These are phyloP conservation scores for Hypoxylon sp. DNA, from an alignment of 2,329 filamentous ascomycete genomes.

Conservation along the genomic window DNA sequence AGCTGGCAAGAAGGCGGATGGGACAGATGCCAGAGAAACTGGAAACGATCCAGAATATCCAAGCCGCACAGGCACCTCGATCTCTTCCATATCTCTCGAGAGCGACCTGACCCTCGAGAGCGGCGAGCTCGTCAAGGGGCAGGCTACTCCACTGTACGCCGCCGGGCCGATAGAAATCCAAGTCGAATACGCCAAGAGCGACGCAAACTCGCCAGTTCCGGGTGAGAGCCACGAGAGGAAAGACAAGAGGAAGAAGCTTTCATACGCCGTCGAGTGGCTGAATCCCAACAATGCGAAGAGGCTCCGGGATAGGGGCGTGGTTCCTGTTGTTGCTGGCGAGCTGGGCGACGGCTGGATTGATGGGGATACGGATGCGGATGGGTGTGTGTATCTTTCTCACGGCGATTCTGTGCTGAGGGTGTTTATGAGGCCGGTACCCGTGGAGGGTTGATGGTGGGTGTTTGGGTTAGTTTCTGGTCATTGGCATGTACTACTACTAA, in stretches of 20 bases:
- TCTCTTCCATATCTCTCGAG: background rate
- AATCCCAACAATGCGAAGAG: background rate
- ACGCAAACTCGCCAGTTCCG: too few relatives aligned
- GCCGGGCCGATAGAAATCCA: conserved; percentile 26
- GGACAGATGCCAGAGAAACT: background rate
- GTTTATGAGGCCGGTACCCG: conserved; percentile 1
- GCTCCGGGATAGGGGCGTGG: background rate
- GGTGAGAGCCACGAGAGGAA: background rate
- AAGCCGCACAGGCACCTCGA: background rate
- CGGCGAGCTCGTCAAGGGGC: conserved; percentile 3
- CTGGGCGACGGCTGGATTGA: conserved; percentile 13
- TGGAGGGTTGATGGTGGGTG: too few relatives aligned
- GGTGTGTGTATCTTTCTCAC: conserved; percentile 19
- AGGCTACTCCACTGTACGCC: conserved; percentile 18
- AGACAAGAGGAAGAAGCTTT: conserved; percentile 15
- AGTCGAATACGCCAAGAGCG: conserved; percentile 24
- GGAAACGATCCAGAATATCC: background rate
- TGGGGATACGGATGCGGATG: conserved; percentile 5
- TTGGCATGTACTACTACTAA: too few relatives aligned
- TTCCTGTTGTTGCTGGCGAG: conserved; percentile 1
- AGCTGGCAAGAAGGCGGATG: background rate
- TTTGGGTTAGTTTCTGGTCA: too few relatives aligned
- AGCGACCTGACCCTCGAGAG: background rate
- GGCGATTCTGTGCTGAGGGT: conserved; percentile 22
- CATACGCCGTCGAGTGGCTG: conserved; percentile 11